These are phyloP conservation scores for Straminergon stramineum DNA, from an alignment of 225 moss, liverwort and hornwort species.

Conservation along the genomic window DNA sequence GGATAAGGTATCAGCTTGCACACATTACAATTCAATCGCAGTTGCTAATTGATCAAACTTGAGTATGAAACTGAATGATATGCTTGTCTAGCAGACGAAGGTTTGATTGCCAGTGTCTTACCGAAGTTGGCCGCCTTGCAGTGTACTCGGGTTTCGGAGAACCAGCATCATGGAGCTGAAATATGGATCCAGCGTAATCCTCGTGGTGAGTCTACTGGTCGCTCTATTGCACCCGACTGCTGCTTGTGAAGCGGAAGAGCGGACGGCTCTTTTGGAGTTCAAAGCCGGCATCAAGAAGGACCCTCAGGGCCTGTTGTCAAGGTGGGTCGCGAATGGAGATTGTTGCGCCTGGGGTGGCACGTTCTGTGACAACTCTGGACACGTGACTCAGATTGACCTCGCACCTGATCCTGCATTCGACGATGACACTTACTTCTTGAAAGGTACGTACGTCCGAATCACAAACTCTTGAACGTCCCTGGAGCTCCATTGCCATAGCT, in stretches of 20 bases:
- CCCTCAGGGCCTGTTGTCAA: neutral
- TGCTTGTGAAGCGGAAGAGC: constrained; percentile 13
- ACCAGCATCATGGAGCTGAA: neutral
- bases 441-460: neutral
- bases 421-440: constrained; percentile 1
- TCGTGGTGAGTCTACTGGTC: neutral
- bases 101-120: neutral
- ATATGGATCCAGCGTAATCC: neutral
- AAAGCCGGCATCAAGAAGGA: constrained; percentile 8
- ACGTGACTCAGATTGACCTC: constrained; percentile 1
- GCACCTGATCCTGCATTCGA: constrained; percentile 24
- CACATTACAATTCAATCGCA: neutral
- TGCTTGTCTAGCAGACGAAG: neutral
- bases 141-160: neutral
- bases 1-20: neutral
- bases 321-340: constrained; percentile 16
- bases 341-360: constrained; percentile 22
- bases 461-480: neutral
- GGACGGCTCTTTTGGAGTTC: constrained; percentile 12
- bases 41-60: neutral
- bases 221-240: neutral
- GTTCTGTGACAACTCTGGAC: constrained; percentile 4
- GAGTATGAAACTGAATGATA: neutral
- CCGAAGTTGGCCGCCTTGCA: neutral
- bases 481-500: neutral